A percentile compares a stretch with the other conserved stretches of the same genome.
These are phyloP conservation scores for Phycomyces nitens DNA, from an alignment of 192 early-diverging fungal species.

Conservation along the genomic window DNA sequence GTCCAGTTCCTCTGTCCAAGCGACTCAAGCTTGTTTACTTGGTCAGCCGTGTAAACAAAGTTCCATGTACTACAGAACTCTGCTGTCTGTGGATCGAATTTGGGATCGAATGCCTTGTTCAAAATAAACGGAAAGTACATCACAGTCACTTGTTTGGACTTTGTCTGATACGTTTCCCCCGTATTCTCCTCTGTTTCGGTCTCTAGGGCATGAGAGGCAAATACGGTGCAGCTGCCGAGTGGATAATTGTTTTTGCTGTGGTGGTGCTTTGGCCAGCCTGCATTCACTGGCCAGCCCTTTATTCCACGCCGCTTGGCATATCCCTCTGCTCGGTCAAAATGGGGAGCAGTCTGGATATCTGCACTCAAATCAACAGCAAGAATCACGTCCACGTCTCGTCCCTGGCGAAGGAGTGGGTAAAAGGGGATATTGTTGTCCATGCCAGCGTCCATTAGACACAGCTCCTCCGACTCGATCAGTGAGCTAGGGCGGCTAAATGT, in stretches of 20 bases:
- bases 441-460: slow-evolving; percentile 75
- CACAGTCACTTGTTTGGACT: slow-evolving; percentile 39
- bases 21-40: slow-evolving; percentile 57
- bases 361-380: slow-evolving; percentile 72
- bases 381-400: slow-evolving; percentile 67
- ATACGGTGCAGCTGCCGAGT: slow-evolving; percentile 14
- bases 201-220: slow-evolving; percentile 10
- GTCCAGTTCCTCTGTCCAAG: slow-evolving; percentile 54
- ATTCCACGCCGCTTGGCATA: slow-evolving; percentile 59
- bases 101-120: slow-evolving; percentile 45
- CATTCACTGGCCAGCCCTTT: slow-evolving; percentile 48
- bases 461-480: slow-evolving; percentile 27
- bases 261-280: slow-evolving; percentile 30
- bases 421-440: slow-evolving; percentile 81
- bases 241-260: not conserved
- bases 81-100: slow-evolving; percentile 62
- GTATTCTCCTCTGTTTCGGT: not conserved
- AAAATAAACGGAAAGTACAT: slow-evolving; percentile 66
- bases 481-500: slow-evolving; percentile 21
- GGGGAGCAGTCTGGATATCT: slow-evolving; percentile 63
- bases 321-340: slow-evolving; percentile 62
- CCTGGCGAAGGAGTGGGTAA: slow-evolving; percentile 62
- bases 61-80: slow-evolving; percentile 68
- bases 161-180: slow-evolving; percentile 2
- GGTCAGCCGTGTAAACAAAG: slow-evolving; percentile 62